Base-by-base conservation (phyloP, 2,329 filamentous ascomycete species). In the Diplodia sapinea region DNA sequence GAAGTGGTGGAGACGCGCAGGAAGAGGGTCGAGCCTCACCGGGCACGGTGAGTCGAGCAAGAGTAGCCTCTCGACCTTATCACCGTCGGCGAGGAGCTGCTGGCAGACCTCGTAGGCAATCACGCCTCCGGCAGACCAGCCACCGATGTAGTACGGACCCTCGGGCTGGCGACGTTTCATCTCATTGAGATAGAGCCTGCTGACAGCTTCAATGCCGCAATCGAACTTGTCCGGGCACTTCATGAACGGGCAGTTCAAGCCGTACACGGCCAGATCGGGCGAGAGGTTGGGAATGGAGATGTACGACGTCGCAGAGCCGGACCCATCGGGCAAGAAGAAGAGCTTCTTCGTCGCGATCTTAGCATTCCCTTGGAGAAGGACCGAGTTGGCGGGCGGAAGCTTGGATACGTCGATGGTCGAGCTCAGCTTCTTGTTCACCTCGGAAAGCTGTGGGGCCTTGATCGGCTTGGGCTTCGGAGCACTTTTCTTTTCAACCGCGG, bases 241-340 rank as follows among this genome's bases (percentile, higher is more conserved):
- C 87, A 91, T 88, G 80, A 88, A 91, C 4, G 89, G 89, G 59
- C 87, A 91, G 78, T 91, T 91, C 71, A 91, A 78, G 65, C 83
- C 83, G 71, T 81, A 85, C 12, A 84, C 82, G 59, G 79, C 80
- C 71, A 84, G 78, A 69, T 84, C 80, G n/a, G 80, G 74, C 33
- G 81, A 82, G 59, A 85, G 81, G 70, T 86, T 84, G 54, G 85
- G 82, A 56, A 88, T 87, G 72, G 83, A 84, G 67, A 86, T 85
- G 79, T 91, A 91, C 1, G 87, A 90, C n/a, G 88, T 90, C 12
- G 89, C 88, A 65, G 86, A 75, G 79, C 89, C 84, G 70, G 81
- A 87, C 70, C 77, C 84, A 79, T 85, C 83, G 62, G 83, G 83
- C 36, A 85, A 71, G 71, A 84, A 79, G 76, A 84, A 85, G 71